Base-by-base conservation (phyloP, 2,329 filamentous ascomycete species). In the Aureobasidium sp. region DNA sequence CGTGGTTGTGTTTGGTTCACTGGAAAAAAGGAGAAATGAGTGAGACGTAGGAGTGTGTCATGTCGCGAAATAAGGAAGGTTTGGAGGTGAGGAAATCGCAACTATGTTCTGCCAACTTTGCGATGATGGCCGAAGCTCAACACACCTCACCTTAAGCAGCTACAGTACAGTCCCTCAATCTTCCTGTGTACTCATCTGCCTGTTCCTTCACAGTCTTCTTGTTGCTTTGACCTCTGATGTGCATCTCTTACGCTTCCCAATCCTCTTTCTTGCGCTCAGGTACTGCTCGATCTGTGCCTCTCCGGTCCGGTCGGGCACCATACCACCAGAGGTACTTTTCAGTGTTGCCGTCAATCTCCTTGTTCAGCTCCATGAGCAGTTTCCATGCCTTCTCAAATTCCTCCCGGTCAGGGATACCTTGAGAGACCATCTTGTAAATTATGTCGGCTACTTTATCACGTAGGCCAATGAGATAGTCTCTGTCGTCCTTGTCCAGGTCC, bases 51-150 rank as follows among this genome's bases (percentile, higher is more conserved):
- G 36, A 16, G 29, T 23, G 38, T 40, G 38, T 16, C 15, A 10
- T 33, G 48, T 36, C 18, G 38, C 13, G 38, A 11, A 23, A 23
- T 18, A 23, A 33, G 31, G 10, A 36, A 53, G 48, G 27, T 20
- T 53, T 11, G 20, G 36, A 27, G 48, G 20, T 53, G 48, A 53
- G 29, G 29, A 53, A 47, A 25, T 15, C n/a, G 18, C 20, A 53
- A 31, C 29, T 53, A 31, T 31, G 48, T 36, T 10, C 29, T 31
- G 33, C 29, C 48, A 23, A 20, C 48, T 53, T 36, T 53, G 48
- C 48, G 48, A 53, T 53, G 48, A 53, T 53, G 48, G 48, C 29
- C 31, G 48, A 53, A 53, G 48, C 48, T 53, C 48, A 53, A 36
- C 20, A 20, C 29, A 20, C 29, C 48, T 36, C 2, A 13, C 48